Base-by-base conservation (phyloP, 2,329 filamentous ascomycete genomes). In the Teratosphaeria epicoccoides region DNA sequence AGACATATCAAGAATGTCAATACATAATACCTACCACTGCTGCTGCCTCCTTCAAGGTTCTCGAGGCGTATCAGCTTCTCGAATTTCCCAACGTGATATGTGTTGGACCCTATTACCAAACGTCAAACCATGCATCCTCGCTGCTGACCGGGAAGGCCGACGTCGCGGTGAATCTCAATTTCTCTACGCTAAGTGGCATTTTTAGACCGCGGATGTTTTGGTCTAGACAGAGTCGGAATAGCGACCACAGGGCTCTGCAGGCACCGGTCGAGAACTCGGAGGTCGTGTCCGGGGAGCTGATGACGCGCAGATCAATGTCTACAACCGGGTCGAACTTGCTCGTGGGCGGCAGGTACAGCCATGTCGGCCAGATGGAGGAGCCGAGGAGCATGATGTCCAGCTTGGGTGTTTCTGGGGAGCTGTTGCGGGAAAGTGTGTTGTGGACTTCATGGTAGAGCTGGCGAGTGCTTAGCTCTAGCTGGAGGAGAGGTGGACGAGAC, bases 291-390 rank as follows among this genome's bases (percentile, higher is more conserved):
- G 43, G 49, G 5, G 51, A n/a, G 23, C 53, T 49, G 45, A 52
- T 55, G 43, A 37, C n/a, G 29, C 29, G 29, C 10, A 37, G 29
- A 10, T 37, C n/a, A 10, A 37, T n/a, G 17, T 37, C 29, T 10
- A 37, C n/a, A 17, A 37, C 29, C 10, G 29, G 29, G 17, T 37
- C 29, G 17, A 37, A 17, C n/a, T 49, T 17, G 1, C 52, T 37
- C 14, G 50, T 57, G 6, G 50, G 5, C 17, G 55, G 53, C 17
- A 57, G 46, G 5, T 7, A 12, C 9, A 43, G 45, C 55, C 55
- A 57, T 22, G 53, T 56, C 6, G 54, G 55, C 55, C 54, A 56
- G 29, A 57, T 48, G n/a, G 49, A 54, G 2, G 49, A 54, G n/a
- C 51, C 51, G 20, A 46, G 40, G 10, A 55, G 24, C 53, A 56